phyloP scores from a whole-genome alignment of 2,329 filamentous ascomycete genomes.

The Cytospora leucostoma region DNA sequence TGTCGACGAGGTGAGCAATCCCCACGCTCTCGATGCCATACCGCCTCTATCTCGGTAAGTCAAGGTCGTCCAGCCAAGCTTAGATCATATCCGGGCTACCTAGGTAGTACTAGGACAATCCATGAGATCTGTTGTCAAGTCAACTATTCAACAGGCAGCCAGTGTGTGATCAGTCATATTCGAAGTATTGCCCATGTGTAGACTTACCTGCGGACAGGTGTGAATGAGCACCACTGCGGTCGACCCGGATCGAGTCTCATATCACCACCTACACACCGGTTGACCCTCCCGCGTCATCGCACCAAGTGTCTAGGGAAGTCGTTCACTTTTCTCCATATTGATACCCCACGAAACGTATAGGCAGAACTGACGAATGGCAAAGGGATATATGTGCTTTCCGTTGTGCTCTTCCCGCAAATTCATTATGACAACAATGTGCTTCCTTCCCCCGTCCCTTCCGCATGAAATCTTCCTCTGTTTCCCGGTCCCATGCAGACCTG shows the following conservation, averaged over 20 bases:
- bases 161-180: too few species aligned
- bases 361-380: constrained; percentile 17
- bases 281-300: not conserved
- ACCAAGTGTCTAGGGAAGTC: not conserved
- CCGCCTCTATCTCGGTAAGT: too few species aligned
- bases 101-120: too few species aligned
- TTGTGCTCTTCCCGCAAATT: constrained; percentile 25
- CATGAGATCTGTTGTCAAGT: not conserved
- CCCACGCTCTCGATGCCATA: too few species aligned
- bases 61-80: too few species aligned
- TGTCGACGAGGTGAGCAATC: too few species aligned
- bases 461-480: not conserved
- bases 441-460: constrained; percentile 7
- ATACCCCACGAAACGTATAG: not conserved
- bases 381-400: constrained; percentile 29
- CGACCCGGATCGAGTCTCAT: too few species aligned
- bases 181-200: too few species aligned
- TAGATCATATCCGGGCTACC: too few species aligned
- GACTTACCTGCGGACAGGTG: too few species aligned
- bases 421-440: constrained; percentile 26
- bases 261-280: not conserved
- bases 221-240: too few species aligned
- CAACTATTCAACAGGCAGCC: too few species aligned
- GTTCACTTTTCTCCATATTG: not conserved
- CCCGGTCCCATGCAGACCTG: constrained; percentile 4